Percentiles rank a stretch among this genome's conserved stretches.
Conservation (phyloP, 2,329 filamentous ascomycete genomes). For the Sarocladiaceae sp. region DNA sequence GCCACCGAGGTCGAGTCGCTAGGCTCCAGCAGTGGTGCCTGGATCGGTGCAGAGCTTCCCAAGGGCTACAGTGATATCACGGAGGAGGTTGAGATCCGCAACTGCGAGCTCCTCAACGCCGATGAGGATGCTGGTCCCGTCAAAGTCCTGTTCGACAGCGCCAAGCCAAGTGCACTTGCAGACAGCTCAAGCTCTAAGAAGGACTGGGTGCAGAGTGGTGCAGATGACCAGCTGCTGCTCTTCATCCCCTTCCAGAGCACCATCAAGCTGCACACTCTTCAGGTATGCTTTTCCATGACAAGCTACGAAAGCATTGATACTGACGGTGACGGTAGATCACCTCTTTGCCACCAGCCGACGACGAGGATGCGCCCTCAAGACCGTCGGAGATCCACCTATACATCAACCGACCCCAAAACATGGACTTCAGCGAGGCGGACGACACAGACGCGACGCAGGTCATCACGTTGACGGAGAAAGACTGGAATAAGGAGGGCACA, state of each 20-base stretch:
- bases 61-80: slow-evolving; percentile 81
- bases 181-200: slow-evolving; percentile 38
- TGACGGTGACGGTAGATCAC: slow-evolving; percentile 58
- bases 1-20: slow-evolving; percentile 58
- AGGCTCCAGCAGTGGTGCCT: slow-evolving; percentile 40
- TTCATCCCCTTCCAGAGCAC: slow-evolving; percentile 84
- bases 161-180: slow-evolving; percentile 58
- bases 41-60: slow-evolving; percentile 70
- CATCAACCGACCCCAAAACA: slow-evolving; percentile 79
- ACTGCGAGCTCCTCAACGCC: slow-evolving; percentile 81
- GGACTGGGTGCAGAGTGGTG: slow-evolving; percentile 95
- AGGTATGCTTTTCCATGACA: slow-evolving; percentile 34
- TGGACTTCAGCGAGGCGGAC: slow-evolving; percentile 93
- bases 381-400: slow-evolving; percentile 81
- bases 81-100: slow-evolving; percentile 69
- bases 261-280: slow-evolving; percentile 80
- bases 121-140: slow-evolving; percentile 71
- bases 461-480: slow-evolving; percentile 64
- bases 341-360: slow-evolving; percentile 63
- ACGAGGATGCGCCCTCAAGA: slow-evolving; percentile 71
- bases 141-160: slow-evolving; percentile 63
- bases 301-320: slow-evolving; percentile 1
- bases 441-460: slow-evolving; percentile 75
- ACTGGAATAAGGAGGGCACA: slow-evolving; percentile 79
- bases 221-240: slow-evolving; percentile 92